These are phyloP conservation scores for Peterozyma xylosa DNA, from an alignment of 805 yeast species.

Conservation along the genomic window DNA sequence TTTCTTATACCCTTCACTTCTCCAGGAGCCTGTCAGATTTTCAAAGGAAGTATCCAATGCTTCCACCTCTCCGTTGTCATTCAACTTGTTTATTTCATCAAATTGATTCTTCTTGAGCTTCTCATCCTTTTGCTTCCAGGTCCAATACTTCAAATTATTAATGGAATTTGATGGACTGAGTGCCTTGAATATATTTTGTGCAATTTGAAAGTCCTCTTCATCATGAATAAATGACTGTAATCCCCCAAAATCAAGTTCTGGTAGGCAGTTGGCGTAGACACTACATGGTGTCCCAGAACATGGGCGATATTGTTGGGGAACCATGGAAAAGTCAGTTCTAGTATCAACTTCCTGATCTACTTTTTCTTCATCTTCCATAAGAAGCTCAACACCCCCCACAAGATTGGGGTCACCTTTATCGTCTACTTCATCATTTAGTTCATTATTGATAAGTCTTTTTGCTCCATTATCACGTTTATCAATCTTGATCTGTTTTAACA, in stretches of 20 bases:
- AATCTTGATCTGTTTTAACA: not conserved
- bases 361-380: constrained; percentile 17
- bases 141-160: constrained; percentile 48
- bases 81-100: constrained; percentile 14
- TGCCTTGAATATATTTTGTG: constrained; percentile 35
- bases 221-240: constrained; percentile 57
- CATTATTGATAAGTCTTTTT: not conserved
- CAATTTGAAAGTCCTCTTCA: constrained; percentile 60
- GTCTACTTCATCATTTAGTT: constrained; percentile 13
- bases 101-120: constrained; percentile 9
- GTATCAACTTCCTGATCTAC: constrained; percentile 15
- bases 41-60: constrained; percentile 23
- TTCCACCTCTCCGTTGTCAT: constrained; percentile 19
- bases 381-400: constrained; percentile 14
- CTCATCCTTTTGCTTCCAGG: constrained; percentile 48
- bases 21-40: constrained; percentile 52
- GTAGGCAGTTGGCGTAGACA: constrained; percentile 38
- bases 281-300: constrained; percentile 42
- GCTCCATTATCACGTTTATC: constrained; percentile 7
- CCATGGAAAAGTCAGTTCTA: constrained; percentile 17
- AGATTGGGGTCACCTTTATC: constrained; percentile 18
- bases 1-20: constrained; percentile 66
- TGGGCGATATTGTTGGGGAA: constrained; percentile 41
- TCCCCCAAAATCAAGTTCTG: constrained; percentile 35
- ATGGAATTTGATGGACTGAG: constrained; percentile 13